A percentile compares a stretch with the other conserved stretches of the same genome.
Conservation (phyloP, 106 monocot species). For the Narthecium ossifragum region DNA sequence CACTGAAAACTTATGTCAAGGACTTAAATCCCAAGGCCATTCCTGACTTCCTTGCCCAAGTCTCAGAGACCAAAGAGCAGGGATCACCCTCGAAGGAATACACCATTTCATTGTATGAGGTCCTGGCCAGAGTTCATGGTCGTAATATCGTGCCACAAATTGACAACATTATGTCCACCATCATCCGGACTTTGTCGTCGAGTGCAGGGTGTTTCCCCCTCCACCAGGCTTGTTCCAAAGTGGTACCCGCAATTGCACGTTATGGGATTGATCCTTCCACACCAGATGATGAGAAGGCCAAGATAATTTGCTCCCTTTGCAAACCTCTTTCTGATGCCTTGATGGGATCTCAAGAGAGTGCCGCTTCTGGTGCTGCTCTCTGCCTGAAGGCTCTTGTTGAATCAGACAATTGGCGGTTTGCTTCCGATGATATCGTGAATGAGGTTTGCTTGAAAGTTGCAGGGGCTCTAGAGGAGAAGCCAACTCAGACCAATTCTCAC, state of each 20-base stretch:
- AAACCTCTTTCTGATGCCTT: slow-evolving; percentile 63
- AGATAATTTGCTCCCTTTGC: slow-evolving; percentile 68
- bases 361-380: slow-evolving; percentile 76
- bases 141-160: slow-evolving; percentile 89
- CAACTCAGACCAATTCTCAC: slow-evolving; percentile 69
- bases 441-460: slow-evolving; percentile 77
- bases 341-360: slow-evolving; percentile 53
- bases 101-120: slow-evolving; percentile 91
- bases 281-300: slow-evolving; percentile 53
- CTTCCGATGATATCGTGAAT: slow-evolving; percentile 59
- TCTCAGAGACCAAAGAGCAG: slow-evolving; percentile 60
- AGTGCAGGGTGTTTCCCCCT: slow-evolving; percentile 82
- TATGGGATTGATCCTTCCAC: slow-evolving; percentile 84
- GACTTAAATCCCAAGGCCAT: slow-evolving; percentile 74
- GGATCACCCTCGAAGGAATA: slow-evolving; percentile 55
- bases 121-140: slow-evolving; percentile 87
- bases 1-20: slow-evolving; percentile 73
- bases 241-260: slow-evolving; percentile 90
- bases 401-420: slow-evolving; percentile 76
- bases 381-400: slow-evolving; percentile 83
- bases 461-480: slow-evolving; percentile 67
- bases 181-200: slow-evolving; percentile 64
- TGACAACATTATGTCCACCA: slow-evolving; percentile 76
- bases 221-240: slow-evolving; percentile 92
- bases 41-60: slow-evolving; percentile 79